phyloP scores from a whole-genome alignment of 2,329 filamentous ascomycete species.

The Neodidymelliopsis sp. region DNA sequence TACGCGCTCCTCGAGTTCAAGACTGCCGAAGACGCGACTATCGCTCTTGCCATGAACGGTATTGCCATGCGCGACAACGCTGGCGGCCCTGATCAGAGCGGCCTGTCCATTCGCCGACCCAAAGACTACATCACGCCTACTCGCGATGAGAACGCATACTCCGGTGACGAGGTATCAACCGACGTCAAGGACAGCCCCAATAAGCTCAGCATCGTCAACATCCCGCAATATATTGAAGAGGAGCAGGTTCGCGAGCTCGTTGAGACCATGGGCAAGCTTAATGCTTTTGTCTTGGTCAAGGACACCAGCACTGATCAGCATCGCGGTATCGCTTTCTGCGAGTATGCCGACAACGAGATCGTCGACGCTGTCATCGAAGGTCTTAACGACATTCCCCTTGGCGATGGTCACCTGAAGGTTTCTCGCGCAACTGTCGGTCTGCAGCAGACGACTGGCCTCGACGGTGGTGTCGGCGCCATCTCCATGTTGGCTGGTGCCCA shows the following conservation, averaged over 20 bases:
- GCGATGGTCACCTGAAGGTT: constrained; percentile 84
- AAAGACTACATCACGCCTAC: constrained; percentile 97
- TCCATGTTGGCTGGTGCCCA: constrained; percentile 94
- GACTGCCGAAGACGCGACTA: constrained; percentile 83
- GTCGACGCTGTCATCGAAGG: constrained; percentile 90
- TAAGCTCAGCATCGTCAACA: constrained; percentile 92
- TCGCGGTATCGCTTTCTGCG: constrained; percentile 93
- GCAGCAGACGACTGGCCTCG: constrained; percentile 88
- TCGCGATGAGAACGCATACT: constrained; percentile 66
- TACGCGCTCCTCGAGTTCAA: constrained; percentile 95
- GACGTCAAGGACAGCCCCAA: constrained; percentile 90
- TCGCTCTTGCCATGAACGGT: constrained; percentile 88
- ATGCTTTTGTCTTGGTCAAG: constrained; percentile 89
- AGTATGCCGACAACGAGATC: constrained; percentile 79
- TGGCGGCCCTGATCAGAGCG: constrained; percentile 57
- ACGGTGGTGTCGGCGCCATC: constrained; percentile 97
- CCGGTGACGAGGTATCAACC: constrained; percentile 78
- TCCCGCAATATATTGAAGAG: constrained; percentile 86
- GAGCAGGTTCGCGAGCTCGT: constrained; percentile 92
- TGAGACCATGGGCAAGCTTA: constrained; percentile 89
- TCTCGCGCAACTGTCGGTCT: constrained; percentile 89
- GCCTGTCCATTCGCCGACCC: constrained; percentile 81
- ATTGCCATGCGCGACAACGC: constrained; percentile 79
- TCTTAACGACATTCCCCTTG: constrained; percentile 91
- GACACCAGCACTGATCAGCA: constrained; percentile 86